These are phyloP conservation scores for Chaetothyriales sp. DNA, from an alignment of 2,329 filamentous ascomycete species.

Conservation along the genomic window DNA sequence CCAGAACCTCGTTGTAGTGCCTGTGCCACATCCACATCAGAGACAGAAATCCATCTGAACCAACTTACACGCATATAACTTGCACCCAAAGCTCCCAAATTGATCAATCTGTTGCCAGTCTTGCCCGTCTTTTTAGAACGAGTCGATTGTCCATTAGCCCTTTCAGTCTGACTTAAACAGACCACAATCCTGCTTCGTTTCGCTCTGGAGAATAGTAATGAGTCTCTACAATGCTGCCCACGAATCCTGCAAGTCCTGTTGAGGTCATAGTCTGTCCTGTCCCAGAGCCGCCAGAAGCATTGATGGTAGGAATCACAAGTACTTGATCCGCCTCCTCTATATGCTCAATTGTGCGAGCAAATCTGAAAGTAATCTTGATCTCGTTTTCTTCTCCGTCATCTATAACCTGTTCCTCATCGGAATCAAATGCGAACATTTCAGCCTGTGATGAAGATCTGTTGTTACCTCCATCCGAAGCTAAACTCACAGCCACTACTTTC, in stretches of 20 bases:
- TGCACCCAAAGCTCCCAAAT: too few relatives aligned
- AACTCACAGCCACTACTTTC: conserved; percentile 47
- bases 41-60: too few relatives aligned
- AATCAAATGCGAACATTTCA: conserved; percentile 32
- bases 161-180: neutral
- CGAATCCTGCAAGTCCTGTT: conserved; percentile 44
- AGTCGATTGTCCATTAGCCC: too few relatives aligned
- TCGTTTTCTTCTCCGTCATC: conserved; percentile 19
- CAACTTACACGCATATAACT: too few relatives aligned
- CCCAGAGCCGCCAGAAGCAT: conserved; percentile 31
- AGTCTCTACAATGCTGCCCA: conserved; percentile 31
- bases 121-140: too few relatives aligned
- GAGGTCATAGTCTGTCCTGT: conserved; percentile 33
- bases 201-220: neutral
- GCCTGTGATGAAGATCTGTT: conserved; percentile 18
- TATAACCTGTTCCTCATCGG: conserved; percentile 18
- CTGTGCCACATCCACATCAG: too few relatives aligned
- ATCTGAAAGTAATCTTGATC: conserved; percentile 38
- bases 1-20: too few relatives aligned
- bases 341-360: conserved; percentile 43
- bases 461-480: conserved; percentile 20
- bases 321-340: conserved; percentile 41
- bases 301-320: conserved; percentile 44
- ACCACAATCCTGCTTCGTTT: neutral
- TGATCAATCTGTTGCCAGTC: too few relatives aligned